Evolutionary conservation across 1,284 basidiomycete genomes (phyloP), one percentile per base, ranked within the genome.

Genomic region (Flammula alnicola): DNA sequence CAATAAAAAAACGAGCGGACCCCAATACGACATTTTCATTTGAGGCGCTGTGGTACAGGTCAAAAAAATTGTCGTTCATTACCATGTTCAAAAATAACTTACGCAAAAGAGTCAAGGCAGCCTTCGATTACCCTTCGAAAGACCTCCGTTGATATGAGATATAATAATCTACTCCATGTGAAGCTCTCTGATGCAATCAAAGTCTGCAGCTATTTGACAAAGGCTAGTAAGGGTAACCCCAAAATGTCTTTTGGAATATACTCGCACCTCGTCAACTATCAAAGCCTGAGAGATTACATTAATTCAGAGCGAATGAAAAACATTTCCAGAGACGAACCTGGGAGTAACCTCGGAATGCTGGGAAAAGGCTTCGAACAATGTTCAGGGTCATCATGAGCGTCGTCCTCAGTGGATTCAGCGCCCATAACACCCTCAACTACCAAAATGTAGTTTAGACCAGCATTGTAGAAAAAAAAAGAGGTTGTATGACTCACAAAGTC

Each of bases 341-440:
- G 9, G 89, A 90, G 72, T 89, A 91, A 50, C 87, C 84, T 69
- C 86, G 80, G 66, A 87, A 86, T 9, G 88, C 88, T 32, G 88
- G 88, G 61, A 90, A 81, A 51, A 86, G 68, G 52, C 87, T 89
- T 55, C 87, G 80, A 52, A 84, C 60, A 44, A 91, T 69, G 64
- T 90, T 86, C 56, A 88, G 70, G 47, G 75, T 52, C 60, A 90
- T 68, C 79, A 91, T 83, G 45, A 86, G 68, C 19, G 78, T 71
- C 17, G 84, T 82, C 51, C 86, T 79, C 46, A 80, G 61, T 37
- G 88, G 88, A 59, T 91, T 86, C 25, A 85, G 66, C 37, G 72
- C 70, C 77, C 84, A 88, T 14, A 91, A 65, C n/a, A 77, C 70
- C 20, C 65, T 67, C 52, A 84, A 65, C 60, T 75, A 54, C n/a